A percentile compares a stretch with the other conserved stretches of the same genome.
phyloP scores from a whole-genome alignment of 345 rosid genomes.

The Trapa incisa region DNA sequence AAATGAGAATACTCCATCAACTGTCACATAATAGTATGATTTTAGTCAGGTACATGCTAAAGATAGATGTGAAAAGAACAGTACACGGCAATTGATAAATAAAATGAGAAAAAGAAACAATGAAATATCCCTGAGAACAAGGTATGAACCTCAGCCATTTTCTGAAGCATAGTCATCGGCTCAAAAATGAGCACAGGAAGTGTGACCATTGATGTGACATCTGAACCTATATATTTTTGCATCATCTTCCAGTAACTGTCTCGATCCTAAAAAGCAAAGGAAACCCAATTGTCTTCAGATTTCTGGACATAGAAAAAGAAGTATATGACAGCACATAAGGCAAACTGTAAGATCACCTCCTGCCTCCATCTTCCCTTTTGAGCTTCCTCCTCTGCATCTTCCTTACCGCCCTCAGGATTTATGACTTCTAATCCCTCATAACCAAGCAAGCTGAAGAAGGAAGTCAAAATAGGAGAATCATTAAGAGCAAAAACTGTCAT shows the following conservation, averaged over 20 bases:
- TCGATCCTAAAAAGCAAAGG: slow-evolving; percentile 40
- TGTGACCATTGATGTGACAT: slow-evolving; percentile 95
- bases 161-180: slow-evolving; percentile 94
- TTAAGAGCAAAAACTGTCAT: background rate
- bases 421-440: slow-evolving; percentile 85
- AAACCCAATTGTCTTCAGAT: background rate
- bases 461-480: background rate
- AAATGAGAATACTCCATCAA: slow-evolving; percentile 78
- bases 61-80: background rate
- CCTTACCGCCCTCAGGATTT: slow-evolving; percentile 90
- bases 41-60: background rate
- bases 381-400: slow-evolving; percentile 92
- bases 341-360: slow-evolving; percentile 30
- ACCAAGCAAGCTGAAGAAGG: slow-evolving; percentile 29
- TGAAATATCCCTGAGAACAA: background rate
- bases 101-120: background rate
- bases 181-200: slow-evolving; percentile 88
- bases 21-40: slow-evolving; percentile 25
- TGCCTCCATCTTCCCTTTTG: slow-evolving; percentile 84
- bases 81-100: background rate
- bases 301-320: no score
- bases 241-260: slow-evolving; percentile 92
- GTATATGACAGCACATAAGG: background rate
- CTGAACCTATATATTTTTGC: slow-evolving; percentile 84
- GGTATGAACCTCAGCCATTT: slow-evolving; percentile 73